phyloP scores from a whole-genome alignment of 495 filamentous ascomycete genomes.

The Aspergillus avenaceus region DNA sequence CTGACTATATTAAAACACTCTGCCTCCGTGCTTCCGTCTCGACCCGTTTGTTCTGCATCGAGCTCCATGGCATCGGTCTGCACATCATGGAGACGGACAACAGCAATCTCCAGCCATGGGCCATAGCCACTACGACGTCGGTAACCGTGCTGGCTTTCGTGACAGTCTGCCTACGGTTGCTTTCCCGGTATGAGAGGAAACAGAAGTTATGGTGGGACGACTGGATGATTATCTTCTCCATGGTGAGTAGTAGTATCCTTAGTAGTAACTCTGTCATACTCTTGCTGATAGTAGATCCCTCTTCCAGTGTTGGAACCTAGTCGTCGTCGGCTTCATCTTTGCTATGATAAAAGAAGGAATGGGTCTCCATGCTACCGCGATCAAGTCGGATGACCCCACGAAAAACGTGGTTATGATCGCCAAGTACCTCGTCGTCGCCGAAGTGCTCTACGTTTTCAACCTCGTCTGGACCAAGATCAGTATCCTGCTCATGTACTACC shows the following conservation, averaged over 20 bases:
- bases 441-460: conserved; percentile 39
- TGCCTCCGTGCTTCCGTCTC: neutral
- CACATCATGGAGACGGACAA: conserved; percentile 3
- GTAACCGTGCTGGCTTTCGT: conserved; percentile 29
- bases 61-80: neutral
- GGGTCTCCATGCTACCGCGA: conserved; percentile 26
- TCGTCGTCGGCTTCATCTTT: conserved; percentile 31
- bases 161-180: conserved; percentile 27
- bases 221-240: conserved; percentile 32
- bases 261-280: neutral
- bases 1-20: neutral
- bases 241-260: conserved; percentile 23
- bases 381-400: no score
- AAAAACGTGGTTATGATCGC: conserved; percentile 26
- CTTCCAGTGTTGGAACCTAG: conserved; percentile 28
- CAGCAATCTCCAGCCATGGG: conserved; percentile 29
- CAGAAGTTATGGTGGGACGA: conserved; percentile 39
- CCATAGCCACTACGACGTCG: conserved; percentile 25
- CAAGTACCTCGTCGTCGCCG: conserved; percentile 32
- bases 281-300: neutral
- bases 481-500: conserved; percentile 43
- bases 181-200: conserved; percentile 25
- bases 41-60: neutral
- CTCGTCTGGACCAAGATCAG: conserved; percentile 37
- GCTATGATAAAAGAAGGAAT: conserved; percentile 27